Evolutionary conservation across 805 yeast genomes (phyloP).

Genomic region (Lachancea waltii): DNA sequence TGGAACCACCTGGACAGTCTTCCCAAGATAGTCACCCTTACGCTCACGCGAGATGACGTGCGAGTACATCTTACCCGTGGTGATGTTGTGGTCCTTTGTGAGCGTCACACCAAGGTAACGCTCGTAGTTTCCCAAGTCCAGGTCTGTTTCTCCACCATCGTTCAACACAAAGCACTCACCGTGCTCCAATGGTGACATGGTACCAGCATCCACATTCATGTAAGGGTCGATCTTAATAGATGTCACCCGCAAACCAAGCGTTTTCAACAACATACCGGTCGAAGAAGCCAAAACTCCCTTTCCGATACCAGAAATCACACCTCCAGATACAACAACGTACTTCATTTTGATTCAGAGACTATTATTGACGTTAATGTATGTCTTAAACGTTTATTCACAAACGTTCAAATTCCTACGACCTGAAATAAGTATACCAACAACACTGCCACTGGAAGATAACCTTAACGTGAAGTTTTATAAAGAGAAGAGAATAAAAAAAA

Average conservation of each 20-base stretch:
- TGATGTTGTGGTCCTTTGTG: conserved; percentile 91
- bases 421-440: background rate
- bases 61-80: conserved; percentile 95
- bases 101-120: conserved; percentile 90
- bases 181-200: conserved; percentile 98
- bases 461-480: background rate
- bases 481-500: conserved; percentile 6
- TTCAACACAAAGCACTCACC: conserved; percentile 97
- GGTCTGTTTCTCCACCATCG: conserved; percentile 98
- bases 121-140: conserved; percentile 97
- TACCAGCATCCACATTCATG: conserved; percentile 99
- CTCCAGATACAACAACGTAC: conserved; percentile 99
- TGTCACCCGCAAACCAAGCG: conserved; percentile 90
- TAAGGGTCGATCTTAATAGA: conserved; percentile 98
- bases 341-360: too few relatives aligned
- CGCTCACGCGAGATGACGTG: conserved; percentile 92
- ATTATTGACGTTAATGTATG: too few relatives aligned
- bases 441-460: background rate
- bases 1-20: conserved; percentile 99
- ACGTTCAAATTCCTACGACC: background rate
- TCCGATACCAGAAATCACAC: conserved; percentile 99
- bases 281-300: conserved; percentile 98
- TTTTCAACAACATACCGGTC: conserved; percentile 89
- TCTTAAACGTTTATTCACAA: background rate
- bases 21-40: conserved; percentile 95